phyloP scores from a whole-genome alignment of 495 filamentous ascomycete species.

The Apiosordaria backusii region DNA sequence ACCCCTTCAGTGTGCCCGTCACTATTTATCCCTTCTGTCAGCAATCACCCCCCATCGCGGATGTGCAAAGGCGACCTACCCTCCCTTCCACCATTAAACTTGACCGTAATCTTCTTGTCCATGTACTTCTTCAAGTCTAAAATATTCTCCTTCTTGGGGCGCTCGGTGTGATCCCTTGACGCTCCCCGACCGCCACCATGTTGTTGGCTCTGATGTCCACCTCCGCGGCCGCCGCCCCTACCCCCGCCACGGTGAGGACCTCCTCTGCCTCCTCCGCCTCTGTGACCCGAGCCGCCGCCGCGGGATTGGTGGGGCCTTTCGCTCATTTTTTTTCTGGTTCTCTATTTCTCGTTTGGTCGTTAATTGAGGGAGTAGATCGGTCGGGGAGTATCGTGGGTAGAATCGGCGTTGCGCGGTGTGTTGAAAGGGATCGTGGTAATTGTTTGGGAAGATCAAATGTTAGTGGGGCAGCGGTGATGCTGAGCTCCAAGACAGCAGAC shows the following conservation, averaged over 20 bases:
- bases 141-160: constrained; percentile 97
- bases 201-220: constrained; percentile 32
- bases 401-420: too few species aligned
- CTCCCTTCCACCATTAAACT: constrained; percentile 94
- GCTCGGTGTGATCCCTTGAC: constrained; percentile 44
- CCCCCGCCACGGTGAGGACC: constrained; percentile 50
- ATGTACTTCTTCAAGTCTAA: constrained; percentile 92
- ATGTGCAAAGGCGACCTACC: constrained; percentile 65
- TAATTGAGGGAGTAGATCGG: background rate
- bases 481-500: background rate
- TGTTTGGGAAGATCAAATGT: too few species aligned
- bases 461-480: too few species aligned
- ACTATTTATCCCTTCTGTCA: constrained; percentile 49
- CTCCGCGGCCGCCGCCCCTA: constrained; percentile 33
- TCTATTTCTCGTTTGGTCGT: background rate
- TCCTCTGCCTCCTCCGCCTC: constrained; percentile 30
- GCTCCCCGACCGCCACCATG: constrained; percentile 24
- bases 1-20: constrained; percentile 84
- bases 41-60: background rate
- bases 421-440: too few species aligned
- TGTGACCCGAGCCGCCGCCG: constrained; percentile 34
- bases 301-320: background rate
- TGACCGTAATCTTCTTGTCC: constrained; percentile 90
- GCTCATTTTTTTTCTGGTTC: background rate
- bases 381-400: background rate